Base-by-base conservation (phyloP, 495 filamentous ascomycete species). In the Penicillium diatomitis region DNA sequence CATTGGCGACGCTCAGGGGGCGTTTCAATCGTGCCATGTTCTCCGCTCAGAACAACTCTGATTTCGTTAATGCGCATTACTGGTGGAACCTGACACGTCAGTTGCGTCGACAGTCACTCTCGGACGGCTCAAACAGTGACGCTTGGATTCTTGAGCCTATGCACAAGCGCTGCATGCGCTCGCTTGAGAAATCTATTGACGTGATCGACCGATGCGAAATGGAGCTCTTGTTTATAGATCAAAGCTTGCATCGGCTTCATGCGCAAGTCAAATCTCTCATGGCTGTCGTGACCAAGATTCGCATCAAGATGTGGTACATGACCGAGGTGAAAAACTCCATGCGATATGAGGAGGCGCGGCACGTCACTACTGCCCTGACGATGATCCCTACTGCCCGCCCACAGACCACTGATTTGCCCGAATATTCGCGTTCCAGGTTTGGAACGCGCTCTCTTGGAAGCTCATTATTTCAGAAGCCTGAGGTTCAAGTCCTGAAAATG, bases 251-350 rank as follows among this genome's bases (percentile, higher is more conserved):
- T 34, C 61, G 62, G 30, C 55, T 74, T n/a, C 66, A 70, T 44
- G 62, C 48, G 10, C 61, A 60, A 3, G 57, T 68, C 10, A 69
- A 67, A 44, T 58, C 61, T 1, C 54, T 67, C 43, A 62, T 70
- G 56, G 37, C 53, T 32, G 66, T 65, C 2, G 55, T 73, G 35
- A 52, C 60, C 40, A 69, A 66, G 41, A 60, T 74, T 1, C 78
- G 92, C 38, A 85, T 94, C 64, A 97, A 97, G 74, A 95, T 96
- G 88, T 98, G 92, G 92, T 98, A 95, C 64, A 87, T 92, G 54
- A 95, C 90, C 5, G 92, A 97, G 64, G 92, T 97, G 38, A 84
- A 86, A 47, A 91, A 95, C 58, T 96, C 91, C 11, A 87, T 81
- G 38, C 77, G 81, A 2, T 98, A 96, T 58, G 91, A 95, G 50